phyloP scores from a whole-genome alignment of 164 flowering plant genomes.

The Warburgia ugandensis region DNA sequence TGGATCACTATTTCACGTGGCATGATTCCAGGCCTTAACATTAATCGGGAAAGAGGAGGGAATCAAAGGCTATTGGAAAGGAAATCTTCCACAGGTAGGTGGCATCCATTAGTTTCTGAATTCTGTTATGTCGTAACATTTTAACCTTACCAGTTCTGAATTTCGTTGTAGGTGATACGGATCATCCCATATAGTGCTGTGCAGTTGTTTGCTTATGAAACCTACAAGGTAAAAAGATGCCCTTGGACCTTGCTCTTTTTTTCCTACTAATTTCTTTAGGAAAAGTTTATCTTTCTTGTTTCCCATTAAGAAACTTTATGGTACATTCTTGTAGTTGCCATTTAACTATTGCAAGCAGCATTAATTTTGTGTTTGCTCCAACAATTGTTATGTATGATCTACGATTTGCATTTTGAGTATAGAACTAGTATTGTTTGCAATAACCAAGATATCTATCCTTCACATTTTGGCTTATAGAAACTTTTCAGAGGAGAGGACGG shows the following conservation, averaged over 20 bases:
- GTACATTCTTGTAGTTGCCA: no score
- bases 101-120: slow-evolving; percentile 4
- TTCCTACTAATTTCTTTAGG: no score
- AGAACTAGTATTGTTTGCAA: slow-evolving; percentile 1
- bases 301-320: no score
- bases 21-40: slow-evolving; percentile 52
- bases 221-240: slow-evolving; percentile 60
- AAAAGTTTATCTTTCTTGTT: no score
- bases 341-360: no score
- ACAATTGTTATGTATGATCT: no score
- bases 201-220: slow-evolving; percentile 86
- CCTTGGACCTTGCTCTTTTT: no score
- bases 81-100: slow-evolving; percentile 93
- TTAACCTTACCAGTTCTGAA: background rate
- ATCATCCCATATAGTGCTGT: slow-evolving; percentile 90
- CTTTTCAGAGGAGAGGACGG: slow-evolving; percentile 64
- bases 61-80: slow-evolving; percentile 95
- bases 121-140: background rate
- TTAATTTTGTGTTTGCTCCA: no score
- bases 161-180: slow-evolving; percentile 56
- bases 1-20: background rate
- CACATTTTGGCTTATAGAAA: slow-evolving; percentile 40
- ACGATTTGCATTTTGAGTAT: no score
- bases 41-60: slow-evolving; percentile 84
- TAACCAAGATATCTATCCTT: slow-evolving; percentile 3